Conservation (phyloP, 768 basidiomycete species). For the Melanogaster broomeanus region DNA sequence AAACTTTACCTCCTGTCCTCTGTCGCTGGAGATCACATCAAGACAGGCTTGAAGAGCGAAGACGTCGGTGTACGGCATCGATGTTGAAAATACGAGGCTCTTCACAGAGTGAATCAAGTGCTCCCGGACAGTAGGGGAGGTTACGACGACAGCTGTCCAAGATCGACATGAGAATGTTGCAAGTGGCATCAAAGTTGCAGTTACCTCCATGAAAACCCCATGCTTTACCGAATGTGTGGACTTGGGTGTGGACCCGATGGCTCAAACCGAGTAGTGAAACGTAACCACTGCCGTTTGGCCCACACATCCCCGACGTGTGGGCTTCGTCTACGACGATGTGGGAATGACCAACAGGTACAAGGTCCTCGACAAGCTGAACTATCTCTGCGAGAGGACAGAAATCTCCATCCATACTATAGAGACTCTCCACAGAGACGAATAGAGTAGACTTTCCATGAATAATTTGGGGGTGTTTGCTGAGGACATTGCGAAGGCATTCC, state of each 20-base stretch:
- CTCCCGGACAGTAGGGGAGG: constrained; percentile 14
- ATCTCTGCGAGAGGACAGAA: constrained; percentile 48
- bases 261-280: constrained; percentile 44
- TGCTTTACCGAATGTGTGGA: constrained; percentile 57
- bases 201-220: constrained; percentile 25
- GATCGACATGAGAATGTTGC: neutral
- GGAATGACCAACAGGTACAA: constrained; percentile 37
- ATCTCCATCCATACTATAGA: constrained; percentile 67
- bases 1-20: constrained; percentile 19
- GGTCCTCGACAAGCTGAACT: constrained; percentile 37
- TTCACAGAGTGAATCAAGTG: constrained; percentile 23
- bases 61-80: constrained; percentile 19
- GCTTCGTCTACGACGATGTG: constrained; percentile 59
- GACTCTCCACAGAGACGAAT: constrained; percentile 53
- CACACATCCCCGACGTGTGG: constrained; percentile 57
- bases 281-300: constrained; percentile 45
- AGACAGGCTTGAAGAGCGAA: constrained; percentile 45
- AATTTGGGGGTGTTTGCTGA: constrained; percentile 26
- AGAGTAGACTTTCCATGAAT: constrained; percentile 31
- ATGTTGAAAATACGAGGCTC: constrained; percentile 22
- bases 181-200: too few relatives aligned
- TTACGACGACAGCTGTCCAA: constrained; percentile 16
- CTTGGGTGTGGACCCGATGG: constrained; percentile 42
- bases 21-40: constrained; percentile 9
- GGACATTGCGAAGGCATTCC: constrained; percentile 24